These are phyloP conservation scores for Aphanomyces cochlioides DNA, from an alignment of 352 stramenopile species.

Conservation along the genomic window DNA sequence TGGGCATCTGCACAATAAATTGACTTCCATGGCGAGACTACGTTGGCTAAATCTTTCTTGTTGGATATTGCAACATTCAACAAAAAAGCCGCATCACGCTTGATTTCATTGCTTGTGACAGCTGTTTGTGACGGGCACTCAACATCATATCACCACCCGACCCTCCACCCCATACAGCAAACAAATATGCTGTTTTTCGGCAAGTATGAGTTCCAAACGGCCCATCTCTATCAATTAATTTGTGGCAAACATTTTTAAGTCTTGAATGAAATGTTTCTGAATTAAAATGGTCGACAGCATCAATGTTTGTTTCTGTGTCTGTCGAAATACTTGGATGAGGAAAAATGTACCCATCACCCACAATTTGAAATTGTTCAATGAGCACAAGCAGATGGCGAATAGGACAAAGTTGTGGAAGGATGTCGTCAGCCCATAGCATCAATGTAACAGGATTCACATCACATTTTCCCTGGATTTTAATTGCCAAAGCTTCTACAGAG, in stretches of 20 bases:
- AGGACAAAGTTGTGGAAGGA: conserved; percentile 9
- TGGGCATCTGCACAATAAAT: conserved; percentile 6
- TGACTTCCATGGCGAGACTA: conserved; percentile 3
- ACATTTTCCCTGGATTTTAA: background rate
- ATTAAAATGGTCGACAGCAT: background rate
- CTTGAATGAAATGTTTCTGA: conserved; percentile 1
- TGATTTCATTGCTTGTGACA: conserved; percentile 11
- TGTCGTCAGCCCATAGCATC: conserved; percentile 11
- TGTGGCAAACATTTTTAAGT: conserved; percentile 1
- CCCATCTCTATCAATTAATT: conserved; percentile 10
- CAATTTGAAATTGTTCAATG: background rate
- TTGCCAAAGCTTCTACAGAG: background rate
- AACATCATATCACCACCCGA: background rate
- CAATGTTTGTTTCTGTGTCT: background rate
- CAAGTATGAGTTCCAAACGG: conserved; percentile 13
- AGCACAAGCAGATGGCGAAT: conserved; percentile 11
- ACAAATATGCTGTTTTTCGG: conserved; percentile 15
- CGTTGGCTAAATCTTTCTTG: background rate
- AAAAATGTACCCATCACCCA: background rate
- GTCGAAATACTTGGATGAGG: background rate
- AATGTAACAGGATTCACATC: conserved; percentile 10
- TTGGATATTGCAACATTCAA: conserved; percentile 17
- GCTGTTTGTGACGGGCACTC: conserved; percentile 7
- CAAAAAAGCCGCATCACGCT: background rate
- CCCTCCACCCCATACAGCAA: conserved; percentile 17